Evolutionary conservation across 2,329 filamentous ascomycete genomes (phyloP).

Genomic region (Cordyceps fumosorosea): DNA sequence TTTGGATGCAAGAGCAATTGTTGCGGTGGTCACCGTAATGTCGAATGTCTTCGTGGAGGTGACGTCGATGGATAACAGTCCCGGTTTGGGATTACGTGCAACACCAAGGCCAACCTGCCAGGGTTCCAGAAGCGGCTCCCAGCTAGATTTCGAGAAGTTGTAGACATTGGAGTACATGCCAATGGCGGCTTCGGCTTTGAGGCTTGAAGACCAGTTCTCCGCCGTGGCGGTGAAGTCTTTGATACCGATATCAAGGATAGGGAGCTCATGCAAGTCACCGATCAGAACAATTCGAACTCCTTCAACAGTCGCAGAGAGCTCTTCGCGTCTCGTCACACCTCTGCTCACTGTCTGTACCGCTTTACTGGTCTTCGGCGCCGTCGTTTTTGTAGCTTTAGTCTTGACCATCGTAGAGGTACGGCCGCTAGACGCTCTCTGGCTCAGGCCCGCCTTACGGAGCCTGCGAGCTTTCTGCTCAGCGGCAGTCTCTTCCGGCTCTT

Average conservation of each 20-base stretch:
- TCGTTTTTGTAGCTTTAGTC: slow-evolving; percentile 33
- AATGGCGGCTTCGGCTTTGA: slow-evolving; percentile 83
- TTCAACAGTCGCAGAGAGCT: slow-evolving; percentile 78
- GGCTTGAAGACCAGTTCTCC: slow-evolving; percentile 81
- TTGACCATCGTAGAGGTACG: slow-evolving; percentile 48
- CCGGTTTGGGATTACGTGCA: slow-evolving; percentile 67
- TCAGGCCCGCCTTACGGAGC: slow-evolving; percentile 41
- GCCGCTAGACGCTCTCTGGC: slow-evolving; percentile 51
- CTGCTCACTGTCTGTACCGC: not conserved
- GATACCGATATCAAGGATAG: slow-evolving; percentile 87
- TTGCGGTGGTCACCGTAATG: slow-evolving; percentile 85
- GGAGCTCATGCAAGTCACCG: slow-evolving; percentile 90
- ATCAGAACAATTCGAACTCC: slow-evolving; percentile 91
- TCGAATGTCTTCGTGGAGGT: slow-evolving; percentile 88
- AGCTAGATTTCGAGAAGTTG: slow-evolving; percentile 98
- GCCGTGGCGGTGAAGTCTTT: slow-evolving; percentile 82
- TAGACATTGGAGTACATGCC: slow-evolving; percentile 95
- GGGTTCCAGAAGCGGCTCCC: slow-evolving; percentile 93
- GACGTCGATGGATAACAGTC: slow-evolving; percentile 74
- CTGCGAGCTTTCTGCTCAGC: slow-evolving; percentile 52
- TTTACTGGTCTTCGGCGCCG: slow-evolving; percentile 24
- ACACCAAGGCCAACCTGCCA: slow-evolving; percentile 94
- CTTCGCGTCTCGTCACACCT: slow-evolving; percentile 49
- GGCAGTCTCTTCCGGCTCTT: slow-evolving; percentile 27
- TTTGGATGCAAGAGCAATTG: slow-evolving; percentile 87